phyloP scores from a whole-genome alignment of 805 yeast genomes.

The Starmerella potacharoeniae region DNA sequence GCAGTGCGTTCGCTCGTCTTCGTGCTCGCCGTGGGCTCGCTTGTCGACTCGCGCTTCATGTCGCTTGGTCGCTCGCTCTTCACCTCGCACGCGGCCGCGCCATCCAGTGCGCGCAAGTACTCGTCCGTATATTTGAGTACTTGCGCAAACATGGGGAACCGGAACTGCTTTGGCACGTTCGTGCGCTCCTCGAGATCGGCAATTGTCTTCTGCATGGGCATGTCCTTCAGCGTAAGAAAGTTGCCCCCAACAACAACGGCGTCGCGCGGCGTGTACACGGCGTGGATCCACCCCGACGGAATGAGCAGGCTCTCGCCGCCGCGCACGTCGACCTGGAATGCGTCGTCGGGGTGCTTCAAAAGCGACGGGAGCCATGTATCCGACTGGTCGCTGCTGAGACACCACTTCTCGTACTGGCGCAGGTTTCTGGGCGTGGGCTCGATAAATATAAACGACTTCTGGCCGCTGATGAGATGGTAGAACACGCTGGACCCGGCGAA shows the following conservation, averaged over 20 bases:
- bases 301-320: constrained; percentile 69
- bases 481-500: constrained; percentile 90
- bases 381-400: constrained; percentile 51
- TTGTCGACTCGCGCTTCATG: too few species aligned
- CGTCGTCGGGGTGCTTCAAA: constrained; percentile 28
- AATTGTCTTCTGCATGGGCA: constrained; percentile 52
- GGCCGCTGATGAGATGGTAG: constrained; percentile 69
- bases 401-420: constrained; percentile 58
- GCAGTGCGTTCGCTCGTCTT: too few species aligned
- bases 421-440: constrained; percentile 66
- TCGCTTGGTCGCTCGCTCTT: background rate
- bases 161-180: constrained; percentile 60
- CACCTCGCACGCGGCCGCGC: background rate
- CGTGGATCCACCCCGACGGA: constrained; percentile 91
- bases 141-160: constrained; percentile 64
- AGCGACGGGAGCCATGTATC: constrained; percentile 54
- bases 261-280: constrained; percentile 74
- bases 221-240: constrained; percentile 54
- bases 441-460: constrained; percentile 60
- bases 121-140: constrained; percentile 56
- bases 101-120: background rate
- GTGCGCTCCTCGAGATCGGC: constrained; percentile 54
- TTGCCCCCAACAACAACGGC: constrained; percentile 82
- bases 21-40: too few species aligned
- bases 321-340: constrained; percentile 42